These are phyloP conservation scores for Echium plantagineum DNA, from an alignment of 257 asterid species.

Conservation along the genomic window DNA sequence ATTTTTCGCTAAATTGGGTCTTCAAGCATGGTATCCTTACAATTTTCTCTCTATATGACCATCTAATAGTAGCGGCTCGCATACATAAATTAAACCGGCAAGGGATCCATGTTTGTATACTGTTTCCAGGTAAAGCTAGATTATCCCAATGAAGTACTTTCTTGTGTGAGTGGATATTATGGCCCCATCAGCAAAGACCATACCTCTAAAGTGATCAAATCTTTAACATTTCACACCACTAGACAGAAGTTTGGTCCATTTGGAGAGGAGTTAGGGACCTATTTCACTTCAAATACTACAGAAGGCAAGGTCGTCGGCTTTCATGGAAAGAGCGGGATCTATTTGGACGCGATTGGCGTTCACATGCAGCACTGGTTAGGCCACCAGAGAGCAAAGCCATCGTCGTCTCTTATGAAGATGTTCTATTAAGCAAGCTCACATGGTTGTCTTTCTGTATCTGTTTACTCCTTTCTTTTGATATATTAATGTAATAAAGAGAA, in stretches of 20 bases:
- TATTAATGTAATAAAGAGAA: neutral
- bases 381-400: constrained; percentile 36
- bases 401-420: constrained; percentile 29
- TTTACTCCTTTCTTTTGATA: neutral
- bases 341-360: constrained; percentile 75
- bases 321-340: constrained; percentile 68
- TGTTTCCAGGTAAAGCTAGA: constrained; percentile 55
- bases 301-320: constrained; percentile 81
- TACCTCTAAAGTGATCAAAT: constrained; percentile 37
- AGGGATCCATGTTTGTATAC: neutral
- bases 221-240: constrained; percentile 51
- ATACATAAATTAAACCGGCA: no score
- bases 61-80: no score
- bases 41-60: no score
- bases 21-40: no score
- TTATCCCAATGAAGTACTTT: constrained; percentile 57
- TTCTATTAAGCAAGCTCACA: constrained; percentile 21
- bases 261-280: constrained; percentile 56
- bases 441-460: neutral
- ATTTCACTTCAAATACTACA: constrained; percentile 56
- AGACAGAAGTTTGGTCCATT: constrained; percentile 58
- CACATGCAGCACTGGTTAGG: constrained; percentile 93
- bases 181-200: constrained; percentile 36
- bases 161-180: constrained; percentile 59
- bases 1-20: no score